phyloP scores from a whole-genome alignment of 805 yeast genomes.

The Zygotorulaspora florentina region DNA sequence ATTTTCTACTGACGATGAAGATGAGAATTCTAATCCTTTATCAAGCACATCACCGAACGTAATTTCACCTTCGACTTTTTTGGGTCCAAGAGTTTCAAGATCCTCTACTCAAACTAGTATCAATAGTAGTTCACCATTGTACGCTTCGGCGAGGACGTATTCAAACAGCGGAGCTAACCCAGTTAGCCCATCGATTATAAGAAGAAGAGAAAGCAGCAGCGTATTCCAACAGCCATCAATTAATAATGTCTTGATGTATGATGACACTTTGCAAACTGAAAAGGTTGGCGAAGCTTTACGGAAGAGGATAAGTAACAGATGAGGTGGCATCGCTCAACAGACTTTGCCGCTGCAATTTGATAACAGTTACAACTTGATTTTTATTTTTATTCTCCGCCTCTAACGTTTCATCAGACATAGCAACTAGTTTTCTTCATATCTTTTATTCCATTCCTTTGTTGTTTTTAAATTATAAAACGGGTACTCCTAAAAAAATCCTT shows the following conservation, averaged over 20 bases:
- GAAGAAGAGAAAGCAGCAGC: constrained; percentile 12
- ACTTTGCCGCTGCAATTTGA: neutral
- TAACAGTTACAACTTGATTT: too few relatives aligned
- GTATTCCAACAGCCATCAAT: constrained; percentile 11
- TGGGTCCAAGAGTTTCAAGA: constrained; percentile 19
- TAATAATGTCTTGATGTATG: constrained; percentile 17
- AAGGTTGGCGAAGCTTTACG: constrained; percentile 26
- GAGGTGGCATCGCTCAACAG: constrained; percentile 2
- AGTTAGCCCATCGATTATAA: constrained; percentile 11
- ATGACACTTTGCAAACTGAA: constrained; percentile 23
- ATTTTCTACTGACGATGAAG: constrained; percentile 26
- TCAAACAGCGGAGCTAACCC: constrained; percentile 16
- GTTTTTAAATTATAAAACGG: neutral
- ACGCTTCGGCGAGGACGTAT: constrained; percentile 15
- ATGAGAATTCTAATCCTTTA: constrained; percentile 10
- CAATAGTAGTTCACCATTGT: constrained; percentile 15
- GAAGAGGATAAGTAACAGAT: constrained; percentile 17
- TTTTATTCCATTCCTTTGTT: neutral
- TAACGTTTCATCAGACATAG: neutral
- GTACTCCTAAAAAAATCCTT: neutral
- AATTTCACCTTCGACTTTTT: constrained; percentile 9
- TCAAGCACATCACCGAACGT: constrained; percentile 8
- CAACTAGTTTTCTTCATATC: neutral
- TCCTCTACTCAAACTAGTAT: constrained; percentile 20
- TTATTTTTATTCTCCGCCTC: too few relatives aligned